Percentiles rank a stretch among this genome's conserved stretches.
Evolutionary conservation across 352 stramenopile species (phyloP).

Genomic region (Halophytophthora batemanensis): DNA sequence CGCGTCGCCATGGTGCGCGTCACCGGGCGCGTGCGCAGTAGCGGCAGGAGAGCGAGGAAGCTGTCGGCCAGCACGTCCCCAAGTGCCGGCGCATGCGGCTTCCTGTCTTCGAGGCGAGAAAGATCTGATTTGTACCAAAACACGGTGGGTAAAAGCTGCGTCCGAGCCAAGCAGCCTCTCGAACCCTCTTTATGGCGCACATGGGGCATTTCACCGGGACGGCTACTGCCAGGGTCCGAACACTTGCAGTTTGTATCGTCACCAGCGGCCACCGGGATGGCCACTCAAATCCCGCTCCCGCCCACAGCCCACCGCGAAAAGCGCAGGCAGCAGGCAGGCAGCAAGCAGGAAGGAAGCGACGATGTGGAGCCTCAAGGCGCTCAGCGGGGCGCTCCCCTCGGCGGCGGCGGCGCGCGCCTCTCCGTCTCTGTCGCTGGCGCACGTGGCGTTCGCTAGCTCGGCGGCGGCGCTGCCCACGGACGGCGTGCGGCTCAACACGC

Average conservation of each 20-base stretch:
- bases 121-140: too few relatives aligned
- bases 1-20: slow-evolving; percentile 1
- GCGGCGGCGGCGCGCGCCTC: slow-evolving; percentile 10
- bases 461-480: slow-evolving; percentile 34
- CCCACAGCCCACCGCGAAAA: slow-evolving; percentile 7
- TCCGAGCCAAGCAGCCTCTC: too few relatives aligned
- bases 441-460: slow-evolving; percentile 43
- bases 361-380: slow-evolving; percentile 63
- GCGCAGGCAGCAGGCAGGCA: background rate
- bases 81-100: too few relatives aligned
- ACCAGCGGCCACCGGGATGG: background rate
- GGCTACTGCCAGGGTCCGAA: too few relatives aligned
- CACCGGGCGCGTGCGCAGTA: too few relatives aligned
- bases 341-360: background rate
- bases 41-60: background rate
- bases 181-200: too few relatives aligned
- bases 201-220: too few relatives aligned
- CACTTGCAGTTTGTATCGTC: background rate
- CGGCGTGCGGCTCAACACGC: slow-evolving; percentile 80
- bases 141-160: too few relatives aligned
- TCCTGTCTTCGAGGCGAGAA: too few relatives aligned
- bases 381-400: slow-evolving; percentile 48
- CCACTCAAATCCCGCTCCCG: slow-evolving; percentile 2
- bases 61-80: too few relatives aligned
- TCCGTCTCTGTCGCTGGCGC: slow-evolving; percentile 8